Base-by-base conservation (phyloP, 768 basidiomycete species). In the Amanita phalloides region DNA sequence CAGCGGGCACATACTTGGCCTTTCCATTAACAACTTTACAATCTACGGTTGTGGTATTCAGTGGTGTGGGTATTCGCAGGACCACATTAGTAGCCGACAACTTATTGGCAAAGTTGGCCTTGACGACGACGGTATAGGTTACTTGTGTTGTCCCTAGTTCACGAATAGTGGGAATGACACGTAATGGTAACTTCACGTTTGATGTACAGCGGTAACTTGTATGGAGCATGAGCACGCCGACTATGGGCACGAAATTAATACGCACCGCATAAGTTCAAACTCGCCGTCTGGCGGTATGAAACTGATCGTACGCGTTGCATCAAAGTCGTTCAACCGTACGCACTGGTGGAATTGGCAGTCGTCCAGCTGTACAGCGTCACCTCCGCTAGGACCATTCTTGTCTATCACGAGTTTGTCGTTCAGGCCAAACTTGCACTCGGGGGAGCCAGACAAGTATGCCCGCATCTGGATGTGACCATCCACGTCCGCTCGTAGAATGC, bases 311-410 rank as follows among this genome's bases (percentile, higher is more conserved):
- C 96, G 78, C 51, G 81, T 85, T 4, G 90, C 84, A 64, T 98
- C 94, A 61, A 98, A 99, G 66, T 94, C 93, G 56, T 90, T 84
- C 39, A 99, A 71, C 53, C 93, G 79, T 21, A 99, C 96, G 64
- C 96, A 99, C 66, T 99, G 96, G 60, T 99, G 96, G 75, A 98
- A 98, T 53, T 90, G 88, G 66, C 95, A 98, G 64, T 99, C 96
- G 61, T 99, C 96, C 43, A 98, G 71, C 64, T 98, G 94, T 32
- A 99, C 95, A 2, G 90, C 89, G 57, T 90, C 86, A 48, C 79
- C 73, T 20, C 74, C 72, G 20, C 78, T 77, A 51, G 74, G 73
- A 51, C 78, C 77, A 62, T 75, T 79, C 71, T 93, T 93, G 74
- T 96, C 93, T 45, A 98, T 86, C 21, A 98, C 93, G 21, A 98